Evolutionary conservation across 192 early-diverging fungal genomes (phyloP), one percentile per base, ranked within the genome.

Genomic region (Gonapodya sp.): DNA sequence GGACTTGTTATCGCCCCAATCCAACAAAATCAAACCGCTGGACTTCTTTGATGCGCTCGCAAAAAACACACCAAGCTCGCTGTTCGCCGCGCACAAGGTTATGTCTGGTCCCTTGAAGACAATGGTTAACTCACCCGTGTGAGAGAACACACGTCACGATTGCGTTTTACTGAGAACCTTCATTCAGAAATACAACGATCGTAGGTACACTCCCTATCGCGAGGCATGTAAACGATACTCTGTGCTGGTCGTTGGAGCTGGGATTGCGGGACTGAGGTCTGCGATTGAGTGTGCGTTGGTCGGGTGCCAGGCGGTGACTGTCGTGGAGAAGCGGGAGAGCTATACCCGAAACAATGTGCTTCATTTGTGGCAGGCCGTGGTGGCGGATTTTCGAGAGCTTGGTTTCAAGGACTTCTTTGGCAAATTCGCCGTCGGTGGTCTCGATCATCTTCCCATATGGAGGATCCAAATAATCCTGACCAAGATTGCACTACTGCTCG

Each of bases 381-480:
- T 77, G 8, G 31, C 2, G 8, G 75, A 77, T 34, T 34, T 77
- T 16, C 16, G 34, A 34, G 34, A 2, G 2, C 18, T 77, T 33
- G 75, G 75, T 16, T 2, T 31, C 2, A 77, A 77, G 31, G 30
- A 77, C 2, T 8, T 16, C 75, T 77, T 77, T 77, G 31, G 30
- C 2, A 77, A 77, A 34, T 77, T 77, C 75, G 75, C 30, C 31
- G 75, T 77, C 31, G 75, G 75, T 2, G 75, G 75, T 18, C 18
- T 77, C 2, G 75, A 77, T 8, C 75, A 77, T 34, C 18, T 77
- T 33, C 30, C 75, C 31, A 77, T 77, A 16, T 34, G 75, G 75
- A 16, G 75, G 31, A 18, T 77, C 31, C 75, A 77, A 33, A 18
- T 77, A 2, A 34, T 34, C 8, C 75, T 77, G 18, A 16, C 34